These are phyloP conservation scores for Ophiostoma fasciatum DNA, from an alignment of 2,329 filamentous ascomycete species.

Conservation along the genomic window DNA sequence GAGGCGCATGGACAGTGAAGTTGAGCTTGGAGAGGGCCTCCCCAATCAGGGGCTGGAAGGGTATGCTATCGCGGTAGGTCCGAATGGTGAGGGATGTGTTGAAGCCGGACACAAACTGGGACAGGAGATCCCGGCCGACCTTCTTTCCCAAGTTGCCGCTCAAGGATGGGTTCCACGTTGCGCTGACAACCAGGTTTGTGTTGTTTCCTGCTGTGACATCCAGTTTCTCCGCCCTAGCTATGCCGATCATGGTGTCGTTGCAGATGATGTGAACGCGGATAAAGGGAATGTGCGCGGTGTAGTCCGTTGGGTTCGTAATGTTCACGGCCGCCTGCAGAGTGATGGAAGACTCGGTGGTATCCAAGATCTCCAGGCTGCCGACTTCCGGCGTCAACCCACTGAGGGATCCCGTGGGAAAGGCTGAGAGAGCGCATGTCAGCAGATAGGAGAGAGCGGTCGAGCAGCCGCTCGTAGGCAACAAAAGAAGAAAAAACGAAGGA, in stretches of 20 bases:
- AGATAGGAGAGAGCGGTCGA: not conserved
- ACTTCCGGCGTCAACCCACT: slow-evolving; percentile 44
- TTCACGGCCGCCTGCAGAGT: slow-evolving; percentile 60
- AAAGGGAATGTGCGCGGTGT: slow-evolving; percentile 70
- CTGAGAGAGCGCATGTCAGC: slow-evolving; percentile 24
- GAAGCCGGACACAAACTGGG: slow-evolving; percentile 72
- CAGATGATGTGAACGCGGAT: slow-evolving; percentile 61
- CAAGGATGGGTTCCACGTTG: slow-evolving; percentile 58
- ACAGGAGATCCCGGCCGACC: slow-evolving; percentile 59
- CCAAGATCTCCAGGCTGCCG: slow-evolving; percentile 54
- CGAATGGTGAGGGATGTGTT: slow-evolving; percentile 69
- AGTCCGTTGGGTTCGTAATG: slow-evolving; percentile 79
- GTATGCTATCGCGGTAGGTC: slow-evolving; percentile 58
- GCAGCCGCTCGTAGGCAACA: not conserved
- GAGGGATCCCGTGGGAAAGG: slow-evolving; percentile 39
- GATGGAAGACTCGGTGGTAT: slow-evolving; percentile 58
- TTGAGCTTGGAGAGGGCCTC: slow-evolving; percentile 57
- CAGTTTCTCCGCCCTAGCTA: slow-evolving; percentile 52
- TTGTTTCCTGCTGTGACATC: slow-evolving; percentile 56
- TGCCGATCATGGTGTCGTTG: slow-evolving; percentile 61
- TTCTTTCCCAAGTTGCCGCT: slow-evolving; percentile 46
- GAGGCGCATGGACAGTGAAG: slow-evolving; percentile 57
- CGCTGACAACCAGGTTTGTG: slow-evolving; percentile 49
- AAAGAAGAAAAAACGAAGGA: slow-evolving; percentile 17
- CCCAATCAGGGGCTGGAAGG: slow-evolving; percentile 56